Percentiles rank a stretch among this genome's conserved stretches.
Conservation (phyloP, 2,329 filamentous ascomycete genomes). For the Teratosphaeria viscida region DNA sequence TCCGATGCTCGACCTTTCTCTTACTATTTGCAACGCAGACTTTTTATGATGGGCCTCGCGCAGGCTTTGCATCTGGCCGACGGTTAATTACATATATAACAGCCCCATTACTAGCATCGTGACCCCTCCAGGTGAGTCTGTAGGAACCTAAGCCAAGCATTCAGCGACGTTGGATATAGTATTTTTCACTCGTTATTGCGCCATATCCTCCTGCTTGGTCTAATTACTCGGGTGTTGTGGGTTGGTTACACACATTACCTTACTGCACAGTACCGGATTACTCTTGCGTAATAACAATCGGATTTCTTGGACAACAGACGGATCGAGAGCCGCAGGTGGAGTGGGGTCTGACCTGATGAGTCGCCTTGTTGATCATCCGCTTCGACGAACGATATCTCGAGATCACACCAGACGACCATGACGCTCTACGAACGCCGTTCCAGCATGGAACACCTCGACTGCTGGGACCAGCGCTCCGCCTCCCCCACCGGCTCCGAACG, state of each 20-base stretch:
- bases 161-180: background rate
- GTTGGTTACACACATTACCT: background rate
- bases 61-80: background rate
- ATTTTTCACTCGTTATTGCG: too few species aligned
- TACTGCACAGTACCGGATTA: background rate
- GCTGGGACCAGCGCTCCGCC: constrained; percentile 2
- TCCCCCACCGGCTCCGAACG: constrained; percentile 30
- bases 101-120: background rate
- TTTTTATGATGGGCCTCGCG: background rate
- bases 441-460: background rate
- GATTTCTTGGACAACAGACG: background rate
- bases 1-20: background rate
- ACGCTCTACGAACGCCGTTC: constrained; percentile 1
- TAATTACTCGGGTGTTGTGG: background rate
- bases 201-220: too few species aligned
- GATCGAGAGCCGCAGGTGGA: background rate
- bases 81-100: background rate
- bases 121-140: background rate
- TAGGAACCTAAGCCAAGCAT: background rate
- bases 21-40: background rate
- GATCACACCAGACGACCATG: background rate
- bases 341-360: background rate
- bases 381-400: background rate
- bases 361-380: background rate
- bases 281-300: background rate